A percentile compares a stretch with the other conserved stretches of the same genome.
Evolutionary conservation across 2,329 filamentous ascomycete species (phyloP).

Genomic region (Stachybotrys chartarum): DNA sequence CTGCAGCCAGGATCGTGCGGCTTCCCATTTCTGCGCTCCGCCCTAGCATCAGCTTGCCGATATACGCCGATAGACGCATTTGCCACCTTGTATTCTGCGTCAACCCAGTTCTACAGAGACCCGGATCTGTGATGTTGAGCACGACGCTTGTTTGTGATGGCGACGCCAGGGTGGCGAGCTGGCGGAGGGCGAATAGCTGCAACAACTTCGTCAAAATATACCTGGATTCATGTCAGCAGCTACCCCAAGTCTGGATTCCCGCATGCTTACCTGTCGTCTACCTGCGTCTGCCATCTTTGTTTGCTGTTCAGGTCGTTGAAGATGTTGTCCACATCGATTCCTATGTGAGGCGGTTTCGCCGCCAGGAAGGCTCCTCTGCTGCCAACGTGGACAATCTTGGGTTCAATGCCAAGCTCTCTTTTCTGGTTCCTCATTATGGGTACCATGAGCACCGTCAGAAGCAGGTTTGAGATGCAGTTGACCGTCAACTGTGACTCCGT

Average conservation of each 20-base stretch:
- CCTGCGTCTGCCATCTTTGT: neutral
- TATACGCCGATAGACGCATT: conserved; percentile 1
- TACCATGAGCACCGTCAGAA: conserved; percentile 35
- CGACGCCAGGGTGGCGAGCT: conserved; percentile 18
- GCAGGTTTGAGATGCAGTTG: conserved; percentile 38
- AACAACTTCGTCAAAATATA: conserved; percentile 21
- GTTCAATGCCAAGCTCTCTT: neutral
- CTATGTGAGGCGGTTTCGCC: neutral
- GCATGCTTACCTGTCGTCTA: neutral
- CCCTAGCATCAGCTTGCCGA: neutral
- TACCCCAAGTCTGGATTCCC: neutral
- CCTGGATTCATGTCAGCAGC: neutral
- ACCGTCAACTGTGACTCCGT: conserved; percentile 34
- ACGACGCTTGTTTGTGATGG: conserved; percentile 19
- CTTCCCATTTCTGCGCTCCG: conserved; percentile 18
- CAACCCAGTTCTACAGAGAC: conserved; percentile 16
- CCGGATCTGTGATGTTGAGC: conserved; percentile 21
- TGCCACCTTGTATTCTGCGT: neutral
- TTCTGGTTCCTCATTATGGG: conserved; percentile 25
- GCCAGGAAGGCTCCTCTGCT: conserved; percentile 4
- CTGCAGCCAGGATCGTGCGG: conserved; percentile 17
- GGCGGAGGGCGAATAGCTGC: conserved; percentile 14
- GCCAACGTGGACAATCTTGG: neutral
- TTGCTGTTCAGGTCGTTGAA: neutral
- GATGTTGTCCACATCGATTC: neutral